phyloP scores from a whole-genome alignment of 257 asterid species.

The Penstemon davidsonii region DNA sequence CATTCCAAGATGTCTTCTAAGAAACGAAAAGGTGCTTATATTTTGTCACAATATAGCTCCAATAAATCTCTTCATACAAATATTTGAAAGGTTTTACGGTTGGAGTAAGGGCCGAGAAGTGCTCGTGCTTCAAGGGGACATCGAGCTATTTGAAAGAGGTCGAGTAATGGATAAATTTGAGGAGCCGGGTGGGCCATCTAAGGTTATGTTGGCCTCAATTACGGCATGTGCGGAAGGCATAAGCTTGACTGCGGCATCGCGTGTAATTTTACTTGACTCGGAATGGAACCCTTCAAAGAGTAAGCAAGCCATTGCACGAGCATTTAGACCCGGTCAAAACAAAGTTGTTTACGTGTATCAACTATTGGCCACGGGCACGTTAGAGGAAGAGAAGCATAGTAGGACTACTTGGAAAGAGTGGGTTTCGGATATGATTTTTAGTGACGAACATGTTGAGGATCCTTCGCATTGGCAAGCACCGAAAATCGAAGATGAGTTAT shows the following conservation, averaged over 20 bases:
- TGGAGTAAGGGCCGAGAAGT: constrained; percentile 92
- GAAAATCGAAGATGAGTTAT: constrained; percentile 77
- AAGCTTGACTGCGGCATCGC: constrained; percentile 88
- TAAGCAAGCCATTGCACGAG: constrained; percentile 94
- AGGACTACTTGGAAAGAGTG: constrained; percentile 98
- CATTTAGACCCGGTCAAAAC: constrained; percentile 95
- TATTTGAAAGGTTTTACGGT: constrained; percentile 69
- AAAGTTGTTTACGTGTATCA: constrained; percentile 93
- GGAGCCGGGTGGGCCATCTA: constrained; percentile 86
- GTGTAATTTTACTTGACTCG: constrained; percentile 85
- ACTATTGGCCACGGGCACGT: constrained; percentile 78
- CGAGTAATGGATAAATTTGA: constrained; percentile 91
- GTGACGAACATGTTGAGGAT: constrained; percentile 85
- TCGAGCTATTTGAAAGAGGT: constrained; percentile 91
- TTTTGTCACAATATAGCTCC: constrained; percentile 98
- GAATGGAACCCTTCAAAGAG: constrained; percentile 99
- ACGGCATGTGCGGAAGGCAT: constrained; percentile 98
- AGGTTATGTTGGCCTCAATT: constrained; percentile 90
- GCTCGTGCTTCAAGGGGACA: constrained; percentile 91
- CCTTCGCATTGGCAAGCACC: constrained; percentile 99
- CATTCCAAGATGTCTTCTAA: constrained; percentile 70
- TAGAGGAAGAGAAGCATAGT: constrained; percentile 88
- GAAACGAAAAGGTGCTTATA: constrained; percentile 75
- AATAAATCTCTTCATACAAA: constrained; percentile 71
- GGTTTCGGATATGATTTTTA: constrained; percentile 98